Percentiles rank a stretch among this genome's conserved stretches.
Evolutionary conservation across 495 filamentous ascomycete genomes (phyloP).

Genomic region (Aspergillus baeticus): DNA sequence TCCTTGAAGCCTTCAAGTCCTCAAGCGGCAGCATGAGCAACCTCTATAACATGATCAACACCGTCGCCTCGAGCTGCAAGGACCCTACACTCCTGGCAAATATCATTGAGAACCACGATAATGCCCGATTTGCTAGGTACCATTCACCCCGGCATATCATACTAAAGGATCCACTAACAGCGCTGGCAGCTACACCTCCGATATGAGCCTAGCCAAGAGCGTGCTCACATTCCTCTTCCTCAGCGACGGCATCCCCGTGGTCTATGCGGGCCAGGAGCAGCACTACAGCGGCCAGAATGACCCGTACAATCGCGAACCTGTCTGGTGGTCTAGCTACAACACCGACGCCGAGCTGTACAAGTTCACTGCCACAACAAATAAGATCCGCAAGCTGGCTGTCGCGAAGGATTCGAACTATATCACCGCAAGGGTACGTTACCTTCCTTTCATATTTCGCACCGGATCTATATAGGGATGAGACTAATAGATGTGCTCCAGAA

Average conservation of each 20-base stretch:
- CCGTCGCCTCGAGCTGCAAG: constrained; percentile 51
- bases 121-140: constrained; percentile 61
- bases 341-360: constrained; percentile 48
- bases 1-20: constrained; percentile 61
- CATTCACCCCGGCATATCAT: too few species aligned
- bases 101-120: constrained; percentile 82
- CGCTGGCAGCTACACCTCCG: constrained; percentile 50
- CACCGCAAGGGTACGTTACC: constrained; percentile 39
- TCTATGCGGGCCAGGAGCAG: constrained; percentile 75
- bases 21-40: constrained; percentile 55
- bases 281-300: constrained; percentile 62
- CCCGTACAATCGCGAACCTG: constrained; percentile 71
- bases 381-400: constrained; percentile 58
- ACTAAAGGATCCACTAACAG: too few species aligned
- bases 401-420: constrained; percentile 43
- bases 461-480: background rate
- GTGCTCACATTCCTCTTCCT: constrained; percentile 71
- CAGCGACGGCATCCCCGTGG: constrained; percentile 64
- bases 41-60: constrained; percentile 59
- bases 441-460: background rate
- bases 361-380: constrained; percentile 58
- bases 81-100: constrained; percentile 67
- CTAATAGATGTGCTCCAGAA: constrained; percentile 28
- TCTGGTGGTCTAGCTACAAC: constrained; percentile 47
- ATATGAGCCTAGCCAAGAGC: constrained; percentile 59